Conservation (phyloP, 345 rosid species). For the Eucalyptus curtisii region DNA sequence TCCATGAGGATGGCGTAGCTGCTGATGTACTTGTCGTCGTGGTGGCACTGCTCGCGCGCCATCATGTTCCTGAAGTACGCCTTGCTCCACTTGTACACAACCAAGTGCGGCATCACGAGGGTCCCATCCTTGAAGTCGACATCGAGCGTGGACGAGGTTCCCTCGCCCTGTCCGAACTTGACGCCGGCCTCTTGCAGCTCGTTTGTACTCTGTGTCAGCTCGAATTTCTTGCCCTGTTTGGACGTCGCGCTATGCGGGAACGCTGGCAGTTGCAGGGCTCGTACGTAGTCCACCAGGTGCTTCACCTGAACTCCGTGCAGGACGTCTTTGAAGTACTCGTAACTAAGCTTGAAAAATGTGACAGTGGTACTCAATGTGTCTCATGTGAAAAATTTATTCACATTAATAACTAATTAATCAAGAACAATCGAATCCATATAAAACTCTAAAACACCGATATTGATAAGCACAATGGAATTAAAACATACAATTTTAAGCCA, state of each 20-base stretch:
- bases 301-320: not conserved
- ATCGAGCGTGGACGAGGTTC: not conserved
- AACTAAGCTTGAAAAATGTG: not conserved
- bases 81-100: not conserved
- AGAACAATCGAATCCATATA: too few relatives aligned
- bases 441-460: too few relatives aligned
- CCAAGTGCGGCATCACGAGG: not conserved
- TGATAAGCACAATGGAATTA: too few relatives aligned
- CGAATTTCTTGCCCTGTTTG: not conserved
- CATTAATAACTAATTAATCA: too few relatives aligned
- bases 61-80: conserved; percentile 1
- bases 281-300: not conserved
- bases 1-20: not conserved
- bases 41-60: conserved; percentile 5
- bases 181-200: not conserved
- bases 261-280: not conserved
- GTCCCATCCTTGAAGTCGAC: not conserved
- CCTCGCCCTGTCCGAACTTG: not conserved
- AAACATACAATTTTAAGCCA: too few relatives aligned
- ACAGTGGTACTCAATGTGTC: not conserved
- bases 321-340: not conserved
- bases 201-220: not conserved
- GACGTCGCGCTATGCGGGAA: rapidly evolving
- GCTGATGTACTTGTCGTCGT: not conserved
- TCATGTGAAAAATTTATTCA: too few relatives aligned